Conservation (phyloP, 352 stramenopile species). For the Pythium scleroteichum region DNA sequence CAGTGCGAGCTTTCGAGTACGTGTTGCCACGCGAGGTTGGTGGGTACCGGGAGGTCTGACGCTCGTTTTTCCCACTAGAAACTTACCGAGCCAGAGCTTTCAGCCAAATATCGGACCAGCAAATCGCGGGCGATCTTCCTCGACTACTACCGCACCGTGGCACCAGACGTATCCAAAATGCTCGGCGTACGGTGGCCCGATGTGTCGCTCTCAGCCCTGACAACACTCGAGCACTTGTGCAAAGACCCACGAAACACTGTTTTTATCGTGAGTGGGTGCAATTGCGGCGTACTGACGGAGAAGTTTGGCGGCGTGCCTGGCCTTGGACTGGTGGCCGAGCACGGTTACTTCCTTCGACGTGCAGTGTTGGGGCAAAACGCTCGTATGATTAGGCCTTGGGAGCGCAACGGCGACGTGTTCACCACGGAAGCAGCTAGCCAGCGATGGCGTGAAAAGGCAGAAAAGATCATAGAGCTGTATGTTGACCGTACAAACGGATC, state of each 20-base stretch:
- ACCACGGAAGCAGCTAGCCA: slow-evolving; percentile 52
- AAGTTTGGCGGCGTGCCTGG: slow-evolving; percentile 94
- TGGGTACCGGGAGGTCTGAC: not conserved
- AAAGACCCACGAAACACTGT: slow-evolving; percentile 95
- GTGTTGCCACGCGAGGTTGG: slow-evolving; percentile 29
- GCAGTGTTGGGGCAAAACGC: slow-evolving; percentile 65
- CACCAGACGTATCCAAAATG: slow-evolving; percentile 88
- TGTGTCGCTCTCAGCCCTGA: slow-evolving; percentile 62
- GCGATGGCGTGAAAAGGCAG: slow-evolving; percentile 94
- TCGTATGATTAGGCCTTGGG: slow-evolving; percentile 64
- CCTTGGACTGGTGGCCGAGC: slow-evolving; percentile 97
- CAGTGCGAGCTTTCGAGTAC: slow-evolving; percentile 87
- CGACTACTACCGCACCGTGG: slow-evolving; percentile 98
- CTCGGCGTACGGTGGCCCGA: slow-evolving; percentile 77
- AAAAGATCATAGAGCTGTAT: slow-evolving; percentile 98
- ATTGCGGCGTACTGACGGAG: slow-evolving; percentile 94
- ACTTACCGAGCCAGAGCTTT: slow-evolving; percentile 66
- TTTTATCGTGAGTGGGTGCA: slow-evolving; percentile 97
- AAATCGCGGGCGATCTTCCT: slow-evolving; percentile 94
- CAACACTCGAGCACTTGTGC: slow-evolving; percentile 92
- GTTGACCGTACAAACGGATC: slow-evolving; percentile 97
- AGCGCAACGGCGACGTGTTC: slow-evolving; percentile 68
- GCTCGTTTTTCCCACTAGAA: slow-evolving; percentile 35
- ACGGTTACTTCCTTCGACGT: slow-evolving; percentile 95
- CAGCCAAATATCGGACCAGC: slow-evolving; percentile 65